A percentile compares a stretch with the other conserved stretches of the same genome.
These are phyloP conservation scores for Amaranthus cruentus DNA, from an alignment of 148 eudicot genomes.

Conservation along the genomic window DNA sequence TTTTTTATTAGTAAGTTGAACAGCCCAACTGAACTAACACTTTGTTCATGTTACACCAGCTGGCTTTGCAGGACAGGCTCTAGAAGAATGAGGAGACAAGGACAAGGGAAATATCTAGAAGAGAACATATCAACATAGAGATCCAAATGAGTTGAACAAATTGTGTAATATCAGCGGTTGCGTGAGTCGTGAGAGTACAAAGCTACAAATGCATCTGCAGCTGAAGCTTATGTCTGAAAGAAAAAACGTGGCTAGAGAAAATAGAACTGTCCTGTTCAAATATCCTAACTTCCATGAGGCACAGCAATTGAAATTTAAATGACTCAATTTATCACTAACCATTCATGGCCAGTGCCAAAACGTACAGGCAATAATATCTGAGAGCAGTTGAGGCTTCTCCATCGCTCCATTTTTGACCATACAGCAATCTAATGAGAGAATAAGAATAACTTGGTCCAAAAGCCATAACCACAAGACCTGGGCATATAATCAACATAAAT, in stretches of 20 bases:
- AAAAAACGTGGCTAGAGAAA: neutral
- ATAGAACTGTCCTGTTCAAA: neutral
- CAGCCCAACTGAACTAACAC: too few species aligned
- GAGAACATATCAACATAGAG: neutral
- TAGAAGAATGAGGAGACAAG: too few species aligned
- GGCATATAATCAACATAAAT: neutral
- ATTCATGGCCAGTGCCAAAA: conserved; percentile 79
- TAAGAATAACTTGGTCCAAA: conserved; percentile 98
- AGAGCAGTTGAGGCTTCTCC: conserved; percentile 97
- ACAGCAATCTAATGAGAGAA: conserved; percentile 79
- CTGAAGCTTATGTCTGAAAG: neutral
- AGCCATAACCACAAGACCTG: conserved; percentile 80
- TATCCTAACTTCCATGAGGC: neutral
- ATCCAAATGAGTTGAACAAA: neutral
- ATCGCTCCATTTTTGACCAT: conserved; percentile 95
- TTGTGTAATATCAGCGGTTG: too few species aligned
- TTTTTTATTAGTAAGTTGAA: too few species aligned
- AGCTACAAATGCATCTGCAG: neutral
- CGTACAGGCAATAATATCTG: conserved; percentile 73
- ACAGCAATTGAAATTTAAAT: neutral
- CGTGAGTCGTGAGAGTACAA: neutral
- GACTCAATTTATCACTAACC: conserved; percentile 37
- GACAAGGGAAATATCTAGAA: too few species aligned
- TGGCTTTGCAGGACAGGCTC: too few species aligned
- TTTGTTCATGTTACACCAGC: too few species aligned